Evolutionary conservation across 192 early-diverging fungal genomes (phyloP).

Genomic region (Geosiphon pyriformis): DNA sequence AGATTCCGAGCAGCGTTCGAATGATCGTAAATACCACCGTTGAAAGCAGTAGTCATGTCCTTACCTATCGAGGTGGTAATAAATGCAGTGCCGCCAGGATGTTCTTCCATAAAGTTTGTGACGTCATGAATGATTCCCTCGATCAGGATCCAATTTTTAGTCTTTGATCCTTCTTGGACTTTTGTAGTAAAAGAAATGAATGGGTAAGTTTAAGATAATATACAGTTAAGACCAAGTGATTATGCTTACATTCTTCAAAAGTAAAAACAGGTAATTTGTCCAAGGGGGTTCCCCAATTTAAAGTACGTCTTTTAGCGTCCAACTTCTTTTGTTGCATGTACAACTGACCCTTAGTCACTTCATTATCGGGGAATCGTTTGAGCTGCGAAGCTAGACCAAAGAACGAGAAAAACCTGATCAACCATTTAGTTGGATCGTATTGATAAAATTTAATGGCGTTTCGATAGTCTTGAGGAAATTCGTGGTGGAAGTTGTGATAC

Average conservation of each 20-base stretch:
- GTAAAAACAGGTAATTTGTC: slow-evolving; percentile 63
- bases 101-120: slow-evolving; percentile 76
- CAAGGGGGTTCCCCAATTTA: slow-evolving; percentile 74
- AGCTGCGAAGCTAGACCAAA: slow-evolving; percentile 69
- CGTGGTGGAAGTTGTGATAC: slow-evolving; percentile 87
- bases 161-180: slow-evolving; percentile 47
- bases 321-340: slow-evolving; percentile 85
- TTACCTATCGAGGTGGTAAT: slow-evolving; percentile 74
- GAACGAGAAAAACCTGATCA: slow-evolving; percentile 55
- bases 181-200: neutral
- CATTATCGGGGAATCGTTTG: slow-evolving; percentile 77
- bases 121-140: slow-evolving; percentile 86
- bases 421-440: slow-evolving; percentile 88
- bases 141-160: slow-evolving; percentile 72
- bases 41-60: slow-evolving; percentile 89
- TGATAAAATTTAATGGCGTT: slow-evolving; percentile 76
- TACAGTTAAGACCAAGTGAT: neutral
- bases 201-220: neutral
- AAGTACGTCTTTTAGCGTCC: slow-evolving; percentile 46
- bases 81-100: slow-evolving; percentile 84
- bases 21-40: slow-evolving; percentile 93
- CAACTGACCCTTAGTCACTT: slow-evolving; percentile 73
- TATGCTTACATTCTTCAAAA: slow-evolving; percentile 56
- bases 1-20: slow-evolving; percentile 90
- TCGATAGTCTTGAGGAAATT: slow-evolving; percentile 85